phyloP scores from a whole-genome alignment of 495 filamentous ascomycete species.

The Podospora sp. region DNA sequence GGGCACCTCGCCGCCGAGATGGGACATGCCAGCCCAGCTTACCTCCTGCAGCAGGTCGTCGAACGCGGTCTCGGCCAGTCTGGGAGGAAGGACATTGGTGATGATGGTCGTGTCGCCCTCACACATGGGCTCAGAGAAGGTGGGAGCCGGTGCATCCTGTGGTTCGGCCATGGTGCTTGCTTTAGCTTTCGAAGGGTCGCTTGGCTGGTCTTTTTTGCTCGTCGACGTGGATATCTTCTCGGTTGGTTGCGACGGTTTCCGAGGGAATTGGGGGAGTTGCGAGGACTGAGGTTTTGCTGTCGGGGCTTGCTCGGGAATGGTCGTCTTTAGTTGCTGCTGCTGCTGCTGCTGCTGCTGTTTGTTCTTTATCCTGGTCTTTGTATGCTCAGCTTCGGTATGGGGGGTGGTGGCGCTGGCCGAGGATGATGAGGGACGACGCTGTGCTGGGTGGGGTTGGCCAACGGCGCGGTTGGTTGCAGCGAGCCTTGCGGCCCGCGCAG shows the following conservation, averaged over 20 bases:
- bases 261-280: background rate
- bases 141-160: background rate
- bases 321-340: background rate
- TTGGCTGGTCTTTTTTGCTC: background rate
- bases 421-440: background rate
- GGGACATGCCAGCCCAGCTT: slow-evolving; percentile 88
- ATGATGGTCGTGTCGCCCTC: slow-evolving; percentile 83
- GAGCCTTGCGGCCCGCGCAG: slow-evolving; percentile 1
- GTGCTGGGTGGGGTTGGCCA: background rate
- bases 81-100: slow-evolving; percentile 60
- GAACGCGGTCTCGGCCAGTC: slow-evolving; percentile 63
- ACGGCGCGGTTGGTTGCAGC: background rate
- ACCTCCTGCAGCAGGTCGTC: slow-evolving; percentile 75
- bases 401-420: background rate
- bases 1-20: slow-evolving; percentile 88
- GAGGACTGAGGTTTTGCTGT: background rate
- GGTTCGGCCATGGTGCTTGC: slow-evolving; percentile 6
- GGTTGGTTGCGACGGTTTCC: background rate
- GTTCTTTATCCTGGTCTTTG: slow-evolving; percentile 1
- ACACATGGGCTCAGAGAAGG: slow-evolving; percentile 45
- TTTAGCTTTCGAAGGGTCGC: slow-evolving; percentile 25
- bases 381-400: background rate
- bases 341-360: too few relatives aligned
- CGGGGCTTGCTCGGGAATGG: background rate
- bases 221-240: background rate